Evolutionary conservation across 177 flowering plant species (phyloP), one percentile per base, ranked within the genome.

Genomic region (Telopea speciosissima): DNA sequence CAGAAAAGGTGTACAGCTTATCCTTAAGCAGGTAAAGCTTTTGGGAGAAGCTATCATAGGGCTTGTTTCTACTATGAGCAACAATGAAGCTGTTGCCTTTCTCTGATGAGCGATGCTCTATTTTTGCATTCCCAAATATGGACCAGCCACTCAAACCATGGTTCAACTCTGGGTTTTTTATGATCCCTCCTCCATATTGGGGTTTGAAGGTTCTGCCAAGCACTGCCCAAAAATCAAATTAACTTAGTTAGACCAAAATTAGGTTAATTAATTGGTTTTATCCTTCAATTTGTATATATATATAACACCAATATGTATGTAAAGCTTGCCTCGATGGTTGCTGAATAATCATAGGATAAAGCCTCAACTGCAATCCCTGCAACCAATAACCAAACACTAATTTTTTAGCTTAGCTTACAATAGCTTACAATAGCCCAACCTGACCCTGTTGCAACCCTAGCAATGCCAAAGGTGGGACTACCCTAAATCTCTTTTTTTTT

Each of bases 161-260:
- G n/a, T 84, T 74, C 14, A 90, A 70, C 60, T 87, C 93, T 1
- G 96, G 87, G 78, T 92, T 92, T 6, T 8, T 44, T 2, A 90
- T 79, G 16, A 89, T 81, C 42, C 97, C 97, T 82, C 97, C 97
- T 25, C 45, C 70, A 68, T 92, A 92, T 42, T 86, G 97, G 28
- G 97, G 83, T 71, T 80, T 83, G n/a, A 52, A 54, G 97, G 97
- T 9, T 74, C 76, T 23, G 26, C 82, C 77, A 89, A 68, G 68
- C 97, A 90, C 97, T 92, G 81, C 19, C 75, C n/a, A 60, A 70
- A 26, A 28, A 25, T 25, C 8, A 3, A 69, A 8, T 58, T 59
- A 22, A 68, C 22, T 28, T 1, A 67, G 14, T n/a, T 45, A 42
- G 5, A 28, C 40, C 40, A n/a, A 62, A 3, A 52, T 24, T 1